Evolutionary conservation across 2,329 filamentous ascomycete species (phyloP), one percentile per base, ranked within the genome.

Genomic region (Fusarium sp.): DNA sequence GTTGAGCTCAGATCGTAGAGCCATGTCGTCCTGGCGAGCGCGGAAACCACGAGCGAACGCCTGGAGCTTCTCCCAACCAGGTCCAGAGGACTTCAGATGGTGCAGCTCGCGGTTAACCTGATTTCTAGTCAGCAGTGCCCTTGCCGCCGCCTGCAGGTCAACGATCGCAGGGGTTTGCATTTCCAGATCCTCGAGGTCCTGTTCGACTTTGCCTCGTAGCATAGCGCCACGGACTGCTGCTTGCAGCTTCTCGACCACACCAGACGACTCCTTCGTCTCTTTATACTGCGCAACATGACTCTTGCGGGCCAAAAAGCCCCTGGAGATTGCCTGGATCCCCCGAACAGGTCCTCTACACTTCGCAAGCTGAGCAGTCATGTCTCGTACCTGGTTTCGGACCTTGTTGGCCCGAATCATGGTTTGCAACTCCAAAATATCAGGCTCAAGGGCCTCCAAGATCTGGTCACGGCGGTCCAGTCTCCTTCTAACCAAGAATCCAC

Each of bases 401-500:
- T 90, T 92, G 63, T 86, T 87, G 24, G 91, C 92, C 75, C 92
- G 86, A 77, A 94, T 87, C 48, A 97, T 84, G 78, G 90, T 97
- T 80, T 99, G 96, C 14, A 99, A 83, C 74, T 90, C 89, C 65
- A 96, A 81, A 47, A 98, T 86, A 65, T 93, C 88, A 8, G 85
- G 83, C 78, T 95, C 92, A 58, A 90, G 87, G 55, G 87, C 87
- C 76, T 90, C 89, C 88, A 90, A 93, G 76, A 90, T 86, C 59
- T 87, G 81, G 72, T 93, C 88, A 64, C 90, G 88, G 42, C 87
- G 84, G 66, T 83, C 82, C 75, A 92, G 84, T 41, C 86, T 85
- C 53, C 84, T 86, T 65, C 96, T 89, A 25, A 91, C 86, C 41
- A 98, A 82, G 77, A 92, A 89, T 11, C 94, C 95, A 49, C 95